Evolutionary conservation across 176 grass and related monocot genomes (phyloP), one percentile per base, ranked within the genome.

Genomic region (Oryza coarctata): DNA sequence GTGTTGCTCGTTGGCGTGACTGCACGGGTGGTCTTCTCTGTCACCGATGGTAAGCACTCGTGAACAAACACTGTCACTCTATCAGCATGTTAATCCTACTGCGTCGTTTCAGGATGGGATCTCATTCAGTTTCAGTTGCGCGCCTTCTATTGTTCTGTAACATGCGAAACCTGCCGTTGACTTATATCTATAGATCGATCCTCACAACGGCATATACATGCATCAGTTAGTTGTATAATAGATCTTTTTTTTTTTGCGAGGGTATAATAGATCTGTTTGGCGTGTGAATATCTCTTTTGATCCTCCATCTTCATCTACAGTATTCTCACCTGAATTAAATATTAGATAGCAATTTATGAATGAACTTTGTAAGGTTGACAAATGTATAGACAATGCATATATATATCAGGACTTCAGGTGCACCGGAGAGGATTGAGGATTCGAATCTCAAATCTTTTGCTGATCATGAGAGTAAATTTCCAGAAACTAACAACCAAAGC

Each of bases 21-120:
- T 23, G 69, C 81, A 73, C 69, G 0, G 6, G 75, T 28, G 22
- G 81, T 30, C 68, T 84, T 23, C 3, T 69, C 61, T 35, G 2
- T 80, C 75, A 88, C n/a, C 28, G 86, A 88, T 5, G 86, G 86
- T 79, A 63, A 83, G 86, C 58, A n/a, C 66, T 41, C 26, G 23
- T 26, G 28, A 58, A 68, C 32, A 76, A 2, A 22, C 1, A 63
- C 6, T 13, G 10, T 39, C 31, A n/a, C n/a, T n/a, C n/a, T n/a
- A n/a, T 1, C 45, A 49, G 45, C 45, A 18, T 49, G 45, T 49
- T 18, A 52, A 58, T 58, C 50, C 18, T 55, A 22, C 15, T n/a
- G 17, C 50, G 1, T 20, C 50, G 4, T 14, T 45, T 45, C 43
- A 45, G 12, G 43, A 14, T 45, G 43, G 43, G 43, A 17, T 5